Conservation (phyloP, 1,139 yeast genomes). For the Suhomyces yuchorum region DNA sequence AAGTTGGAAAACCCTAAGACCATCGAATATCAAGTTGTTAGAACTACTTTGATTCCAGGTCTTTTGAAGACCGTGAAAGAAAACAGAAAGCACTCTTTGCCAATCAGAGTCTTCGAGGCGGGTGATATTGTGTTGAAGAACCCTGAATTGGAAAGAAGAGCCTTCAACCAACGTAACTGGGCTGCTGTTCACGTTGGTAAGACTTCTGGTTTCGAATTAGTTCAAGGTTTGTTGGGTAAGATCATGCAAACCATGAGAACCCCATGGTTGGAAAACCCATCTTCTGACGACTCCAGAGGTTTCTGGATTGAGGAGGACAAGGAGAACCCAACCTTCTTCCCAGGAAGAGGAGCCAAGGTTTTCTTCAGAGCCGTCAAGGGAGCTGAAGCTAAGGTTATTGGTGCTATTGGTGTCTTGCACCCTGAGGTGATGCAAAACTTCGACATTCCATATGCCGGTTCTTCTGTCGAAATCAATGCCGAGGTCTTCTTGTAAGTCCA, state of each 20-base stretch:
- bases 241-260: conserved; percentile 96
- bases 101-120: conserved; percentile 90
- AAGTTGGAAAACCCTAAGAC: conserved; percentile 96
- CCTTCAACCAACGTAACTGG: conserved; percentile 93
- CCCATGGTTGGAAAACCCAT: conserved; percentile 69
- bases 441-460: conserved; percentile 91
- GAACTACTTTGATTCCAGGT: conserved; percentile 94
- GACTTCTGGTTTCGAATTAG: conserved; percentile 89
- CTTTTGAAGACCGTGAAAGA: conserved; percentile 92
- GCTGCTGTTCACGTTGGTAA: conserved; percentile 93
- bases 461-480: conserved; percentile 86
- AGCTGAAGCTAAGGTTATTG: conserved; percentile 61
- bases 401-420: conserved; percentile 90
- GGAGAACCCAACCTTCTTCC: conserved; percentile 78
- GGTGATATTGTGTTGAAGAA: conserved; percentile 94
- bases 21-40: conserved; percentile 93
- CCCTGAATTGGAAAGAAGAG: conserved; percentile 78
- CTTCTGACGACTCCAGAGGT: conserved; percentile 62
- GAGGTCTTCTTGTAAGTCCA: conserved; percentile 67
- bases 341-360: conserved; percentile 94
- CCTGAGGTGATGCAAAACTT: conserved; percentile 88
- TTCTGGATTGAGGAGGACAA: conserved; percentile 80
- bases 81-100: conserved; percentile 93
- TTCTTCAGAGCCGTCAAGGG: conserved; percentile 68
- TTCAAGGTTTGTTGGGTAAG: conserved; percentile 93